Evolutionary conservation across 441 rosid species (phyloP).

Genomic region (Eruca vesicaria): DNA sequence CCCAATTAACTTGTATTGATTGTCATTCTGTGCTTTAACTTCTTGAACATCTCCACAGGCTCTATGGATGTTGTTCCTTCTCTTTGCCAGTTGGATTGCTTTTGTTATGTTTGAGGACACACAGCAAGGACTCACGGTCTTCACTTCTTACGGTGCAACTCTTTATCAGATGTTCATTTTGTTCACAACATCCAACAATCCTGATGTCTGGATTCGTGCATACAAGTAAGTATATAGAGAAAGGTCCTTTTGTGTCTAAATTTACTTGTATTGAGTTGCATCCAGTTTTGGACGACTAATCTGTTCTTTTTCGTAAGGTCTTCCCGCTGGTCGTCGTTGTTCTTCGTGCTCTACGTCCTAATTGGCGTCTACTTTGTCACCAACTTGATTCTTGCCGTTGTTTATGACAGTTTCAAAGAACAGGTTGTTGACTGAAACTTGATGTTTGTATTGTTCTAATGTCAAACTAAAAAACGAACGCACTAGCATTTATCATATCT

Average conservation of each 20-base stretch:
- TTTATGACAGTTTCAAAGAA: slow-evolving; percentile 91
- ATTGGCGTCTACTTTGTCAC: slow-evolving; percentile 97
- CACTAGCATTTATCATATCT: background rate
- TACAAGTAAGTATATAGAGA: slow-evolving; percentile 71
- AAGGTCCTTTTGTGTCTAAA: background rate
- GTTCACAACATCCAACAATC: slow-evolving; percentile 97
- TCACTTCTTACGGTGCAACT: slow-evolving; percentile 78
- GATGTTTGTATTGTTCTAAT: slow-evolving; percentile 4
- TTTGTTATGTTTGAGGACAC: slow-evolving; percentile 98
- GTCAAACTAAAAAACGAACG: background rate
- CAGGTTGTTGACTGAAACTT: slow-evolving; percentile 58
- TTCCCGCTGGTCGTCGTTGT: slow-evolving; percentile 87
- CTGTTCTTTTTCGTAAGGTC: slow-evolving; percentile 52
- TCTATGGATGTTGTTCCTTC: slow-evolving; percentile 80
- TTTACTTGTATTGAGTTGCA: slow-evolving; percentile 15
- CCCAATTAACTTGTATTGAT: slow-evolving; percentile 4
- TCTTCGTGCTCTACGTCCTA: slow-evolving; percentile 81
- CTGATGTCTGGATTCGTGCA: slow-evolving; percentile 98
- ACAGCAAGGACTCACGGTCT: slow-evolving; percentile 62
- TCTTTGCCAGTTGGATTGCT: slow-evolving; percentile 93
- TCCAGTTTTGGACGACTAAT: background rate
- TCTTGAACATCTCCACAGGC: slow-evolving; percentile 65
- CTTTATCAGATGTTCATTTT: slow-evolving; percentile 88
- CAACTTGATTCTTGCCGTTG: slow-evolving; percentile 96
- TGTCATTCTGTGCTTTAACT: background rate